Evolutionary conservation across 164 flowering plant genomes (phyloP).

Genomic region (Cinnamomum micranthum): DNA sequence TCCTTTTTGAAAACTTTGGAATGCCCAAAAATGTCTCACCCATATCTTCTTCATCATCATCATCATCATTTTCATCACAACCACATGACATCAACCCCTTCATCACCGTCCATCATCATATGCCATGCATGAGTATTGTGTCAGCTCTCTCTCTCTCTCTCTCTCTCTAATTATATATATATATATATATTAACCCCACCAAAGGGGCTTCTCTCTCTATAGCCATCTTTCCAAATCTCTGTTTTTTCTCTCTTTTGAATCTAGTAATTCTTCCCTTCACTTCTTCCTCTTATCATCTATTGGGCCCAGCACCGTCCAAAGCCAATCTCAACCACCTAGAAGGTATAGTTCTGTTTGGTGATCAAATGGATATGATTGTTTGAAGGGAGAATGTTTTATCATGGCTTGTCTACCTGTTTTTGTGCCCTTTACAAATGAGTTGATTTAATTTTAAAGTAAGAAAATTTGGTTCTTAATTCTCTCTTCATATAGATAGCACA

Average conservation of each 20-base stretch:
- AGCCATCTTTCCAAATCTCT: background rate
- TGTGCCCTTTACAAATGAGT: too few species aligned
- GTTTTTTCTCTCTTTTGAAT: background rate
- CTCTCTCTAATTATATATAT: background rate
- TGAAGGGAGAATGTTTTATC: too few species aligned
- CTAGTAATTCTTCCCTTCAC: background rate
- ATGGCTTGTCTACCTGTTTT: too few species aligned
- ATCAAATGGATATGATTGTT: too few species aligned
- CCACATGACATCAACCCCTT: too few species aligned
- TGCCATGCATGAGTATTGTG: conserved; percentile 39
- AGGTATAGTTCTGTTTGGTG: too few species aligned
- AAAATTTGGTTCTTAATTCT: too few species aligned
- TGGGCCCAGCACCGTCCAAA: background rate
- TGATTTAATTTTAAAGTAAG: too few species aligned
- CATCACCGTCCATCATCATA: conserved; percentile 40
- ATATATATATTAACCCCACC: conserved; percentile 30
- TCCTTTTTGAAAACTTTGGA: background rate
- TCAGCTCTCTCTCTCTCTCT: conserved; percentile 20
- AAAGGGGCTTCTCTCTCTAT: conserved; percentile 36
- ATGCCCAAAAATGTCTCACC: conserved; percentile 7
- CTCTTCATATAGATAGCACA: too few species aligned
- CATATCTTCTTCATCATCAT: too few species aligned
- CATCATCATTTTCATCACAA: too few species aligned
- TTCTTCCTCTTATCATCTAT: background rate
- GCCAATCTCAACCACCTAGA: too few species aligned